Evolutionary conservation across 2,329 filamentous ascomycete genomes (phyloP), one percentile per base, ranked within the genome.

Genomic region (Blastomyces percursus): DNA sequence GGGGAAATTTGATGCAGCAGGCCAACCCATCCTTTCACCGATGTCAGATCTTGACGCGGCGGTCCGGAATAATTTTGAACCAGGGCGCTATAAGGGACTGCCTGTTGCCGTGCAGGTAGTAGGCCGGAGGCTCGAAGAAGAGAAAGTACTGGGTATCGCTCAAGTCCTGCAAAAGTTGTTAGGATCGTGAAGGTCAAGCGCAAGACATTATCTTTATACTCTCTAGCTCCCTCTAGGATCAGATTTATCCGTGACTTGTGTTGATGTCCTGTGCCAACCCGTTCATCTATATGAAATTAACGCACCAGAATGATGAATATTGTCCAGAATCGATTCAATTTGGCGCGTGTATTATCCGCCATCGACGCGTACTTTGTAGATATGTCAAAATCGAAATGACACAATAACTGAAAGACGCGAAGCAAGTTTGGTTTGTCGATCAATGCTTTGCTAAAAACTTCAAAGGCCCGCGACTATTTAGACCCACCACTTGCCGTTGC

Each of bases 81-180:
- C 80, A 1, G 75, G 78, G 56, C 77, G 72, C 40, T 83, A 80
- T 65, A 67, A 72, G n/a, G 79, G 79, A 63, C 76, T 78, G 1
- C 82, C 82, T 0, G 75, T 84, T 2, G 75, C 75, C 6, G 67
- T 84, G 62, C 82, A 84, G 67, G 68, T 84, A 16, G 79, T 84
- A 5, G 81, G 79, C 0, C 72, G 80, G 63, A 73, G 78, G 54
- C 78, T 80, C 61, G 77, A 83, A 60, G 82, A 85, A 64, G 82
- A 84, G 69, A 82, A 82, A 69, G 67, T 82, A n/a, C 48, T 59
- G 42, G 57, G 57, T 19, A 59, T 59, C 16, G 57, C 57, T 12
- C 57, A 50, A 32, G 57, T 48, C 19, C 14, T 59, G 24, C 40
- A 48, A 30, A 50, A 59, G 44, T 32, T 59, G 42, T 27, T 59